Evolutionary conservation across 2,329 filamentous ascomycete species (phyloP), one percentile per base, ranked within the genome.

Genomic region (Leptographium flavum): DNA sequence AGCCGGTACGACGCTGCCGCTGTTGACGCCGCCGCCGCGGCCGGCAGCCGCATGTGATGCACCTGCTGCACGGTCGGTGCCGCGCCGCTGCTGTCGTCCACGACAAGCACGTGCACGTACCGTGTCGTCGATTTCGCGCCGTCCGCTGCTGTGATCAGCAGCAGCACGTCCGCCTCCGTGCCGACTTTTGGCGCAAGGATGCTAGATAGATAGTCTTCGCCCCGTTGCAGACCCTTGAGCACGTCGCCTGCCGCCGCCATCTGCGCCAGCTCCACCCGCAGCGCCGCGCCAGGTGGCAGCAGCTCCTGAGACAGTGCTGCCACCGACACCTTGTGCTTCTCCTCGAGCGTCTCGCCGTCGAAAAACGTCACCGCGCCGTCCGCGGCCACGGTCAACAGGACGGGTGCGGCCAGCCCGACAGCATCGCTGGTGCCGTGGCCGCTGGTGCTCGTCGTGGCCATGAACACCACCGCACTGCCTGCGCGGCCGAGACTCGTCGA

Each of bases 291-390:
- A 35, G 58, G 57, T 0, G 56, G 51, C 2, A 61, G 56, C 27
- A 66, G 53, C 30, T 69, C 68, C 42, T 66, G 65, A 28, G 60
- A 58, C 39, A 72, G 58, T 4, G 57, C 61, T 11, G 65, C 62
- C 2, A 68, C 55, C 10, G 67, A 63, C 10, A 63, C 63, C 45
- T 59, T 61, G 71, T 70, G 76, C 52, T 59, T 68, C 45, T 67
- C 59, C 47, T 66, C 54, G 19, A 76, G 57, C 5, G 55, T 64
- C 45, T 82, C 75, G 3, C 73, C 71, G 39, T 79, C 73, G 14
- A 83, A 63, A 46, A 74, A 78, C 9, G 73, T 55, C 19, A 83
- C 63, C 47, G 78, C 69, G 31, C 81, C 81, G 49, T 79, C 70
- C 36, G 71, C 62, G 46, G 75, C 73, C 1, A 84, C 66, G 2